Base-by-base conservation (phyloP, 495 filamentous ascomycete species). In the Parachaetomium inaequale region DNA sequence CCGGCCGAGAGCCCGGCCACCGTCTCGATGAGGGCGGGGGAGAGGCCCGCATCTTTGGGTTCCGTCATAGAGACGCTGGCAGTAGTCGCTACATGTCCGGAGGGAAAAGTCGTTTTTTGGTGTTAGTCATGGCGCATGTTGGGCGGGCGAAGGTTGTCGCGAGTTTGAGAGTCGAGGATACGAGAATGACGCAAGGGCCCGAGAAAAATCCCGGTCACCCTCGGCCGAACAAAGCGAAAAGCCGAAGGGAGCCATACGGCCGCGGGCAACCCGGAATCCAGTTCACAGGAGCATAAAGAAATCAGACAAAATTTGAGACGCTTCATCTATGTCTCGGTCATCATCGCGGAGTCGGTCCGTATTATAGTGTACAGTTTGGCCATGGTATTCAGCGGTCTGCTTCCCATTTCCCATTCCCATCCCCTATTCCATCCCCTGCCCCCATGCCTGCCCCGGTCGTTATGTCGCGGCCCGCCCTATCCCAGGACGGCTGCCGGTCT, bases 1-100 rank as follows among this genome's bases (percentile, higher is more conserved):
- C 94, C 94, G 57, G 93, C 93, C 54, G 87, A 87, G 73, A 98
- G 88, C 63, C 94, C 94, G 49, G 93, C 90, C 76, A 95, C 81
- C 71, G 87, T 86, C 82, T 98, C 94, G 76, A 96, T 85, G 70
- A 91, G 74, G 73, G 90, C 88, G 77, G 86, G 85, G 62, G 90
- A 87, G 61, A 90, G 79, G 64, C 75, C 74, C 68, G 72, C 78
- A 76, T 78, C 61, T 38, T 72, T 75, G 51, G 59, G 45, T 67
- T 72, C 66, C 70, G 74, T 75, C 78, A 80, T 81, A 67, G 66
- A 70, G 63, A 65, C 64, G 64, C 58, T 55, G 8, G 40, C 10
- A 29, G 19, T 42, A 29, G 31, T 54, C 49, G 60, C 59, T 67
- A 70, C 64, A 66, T 71, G 53, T 57, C 31, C 56, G n/a, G 49